Evolutionary conservation across 2,329 filamentous ascomycete genomes (phyloP).

Genomic region (Colletotrichum liaoningense): DNA sequence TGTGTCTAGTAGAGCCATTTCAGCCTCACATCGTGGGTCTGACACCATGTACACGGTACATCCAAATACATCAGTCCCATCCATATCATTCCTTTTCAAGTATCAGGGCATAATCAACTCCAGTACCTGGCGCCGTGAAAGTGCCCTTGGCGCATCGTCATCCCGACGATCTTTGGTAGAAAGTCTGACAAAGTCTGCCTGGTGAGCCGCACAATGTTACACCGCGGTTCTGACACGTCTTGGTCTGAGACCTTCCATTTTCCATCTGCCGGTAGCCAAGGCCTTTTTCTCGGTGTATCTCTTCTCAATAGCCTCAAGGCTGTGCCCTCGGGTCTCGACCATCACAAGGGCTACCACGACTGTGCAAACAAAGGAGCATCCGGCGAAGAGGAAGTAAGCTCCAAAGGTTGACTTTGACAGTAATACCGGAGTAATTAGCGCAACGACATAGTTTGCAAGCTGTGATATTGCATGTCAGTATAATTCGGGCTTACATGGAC

Average conservation of each 20-base stretch:
- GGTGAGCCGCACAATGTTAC: neutral
- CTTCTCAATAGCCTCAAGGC: constrained; percentile 53
- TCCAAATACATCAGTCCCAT: too few species aligned
- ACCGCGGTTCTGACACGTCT: neutral
- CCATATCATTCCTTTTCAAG: too few species aligned
- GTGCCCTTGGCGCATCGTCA: too few species aligned
- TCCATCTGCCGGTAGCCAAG: neutral
- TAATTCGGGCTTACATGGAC: neutral
- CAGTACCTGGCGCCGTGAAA: too few species aligned
- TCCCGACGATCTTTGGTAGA: too few species aligned
- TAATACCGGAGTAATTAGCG: constrained; percentile 55
- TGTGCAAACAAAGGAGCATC: constrained; percentile 50
- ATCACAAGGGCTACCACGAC: constrained; percentile 51
- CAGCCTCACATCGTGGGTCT: too few species aligned
- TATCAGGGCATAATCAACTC: too few species aligned
- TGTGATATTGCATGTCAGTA: constrained; percentile 31
- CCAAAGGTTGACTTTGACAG: constrained; percentile 52
- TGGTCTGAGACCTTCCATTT: neutral
- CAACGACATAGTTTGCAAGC: constrained; percentile 58
- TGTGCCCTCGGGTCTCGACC: constrained; percentile 55
- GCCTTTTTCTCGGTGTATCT: constrained; percentile 18
- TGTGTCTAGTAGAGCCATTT: too few species aligned
- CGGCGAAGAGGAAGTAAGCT: constrained; percentile 59
- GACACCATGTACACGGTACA: too few species aligned
- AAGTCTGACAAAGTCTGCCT: too few species aligned